phyloP scores from a whole-genome alignment of 805 yeast species.

The Ogataea paraovalis region DNA sequence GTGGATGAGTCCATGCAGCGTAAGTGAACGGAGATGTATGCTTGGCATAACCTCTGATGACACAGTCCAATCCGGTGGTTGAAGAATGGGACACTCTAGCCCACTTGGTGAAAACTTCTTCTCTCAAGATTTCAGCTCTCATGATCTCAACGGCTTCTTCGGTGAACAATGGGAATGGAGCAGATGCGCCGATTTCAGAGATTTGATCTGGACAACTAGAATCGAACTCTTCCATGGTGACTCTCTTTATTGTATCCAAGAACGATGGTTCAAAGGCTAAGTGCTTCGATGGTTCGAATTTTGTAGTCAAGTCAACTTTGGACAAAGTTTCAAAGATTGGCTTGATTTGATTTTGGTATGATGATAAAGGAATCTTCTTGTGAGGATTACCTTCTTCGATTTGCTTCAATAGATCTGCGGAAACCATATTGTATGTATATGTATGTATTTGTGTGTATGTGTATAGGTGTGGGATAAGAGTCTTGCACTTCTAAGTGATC shows the following conservation, averaged over 20 bases:
- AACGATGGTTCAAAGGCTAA: constrained; percentile 34
- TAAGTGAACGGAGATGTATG: constrained; percentile 46
- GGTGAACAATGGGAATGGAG: constrained; percentile 58
- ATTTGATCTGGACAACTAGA: constrained; percentile 43
- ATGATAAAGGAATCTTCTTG: constrained; percentile 30
- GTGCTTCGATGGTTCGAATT: constrained; percentile 39
- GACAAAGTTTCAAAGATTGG: constrained; percentile 24
- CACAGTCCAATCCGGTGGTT: constrained; percentile 47
- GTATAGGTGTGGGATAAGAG: background rate
- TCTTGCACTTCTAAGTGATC: too few species aligned
- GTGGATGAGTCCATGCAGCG: constrained; percentile 58
- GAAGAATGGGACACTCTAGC: constrained; percentile 42
- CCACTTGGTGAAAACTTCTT: constrained; percentile 41
- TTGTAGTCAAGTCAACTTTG: constrained; percentile 22
- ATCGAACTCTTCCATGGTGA: constrained; percentile 50
- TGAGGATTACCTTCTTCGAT: constrained; percentile 37
- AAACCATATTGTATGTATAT: constrained; percentile 21
- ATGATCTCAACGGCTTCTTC: constrained; percentile 56
- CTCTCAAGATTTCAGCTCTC: constrained; percentile 50
- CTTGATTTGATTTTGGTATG: constrained; percentile 32
- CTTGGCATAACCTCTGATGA: constrained; percentile 48
- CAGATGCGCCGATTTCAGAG: constrained; percentile 52
- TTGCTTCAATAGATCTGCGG: constrained; percentile 31
- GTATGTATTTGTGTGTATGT: background rate
- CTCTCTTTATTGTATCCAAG: constrained; percentile 33